Conservation (phyloP, 345 rosid genomes). For the Orychophragmus violaceus region DNA sequence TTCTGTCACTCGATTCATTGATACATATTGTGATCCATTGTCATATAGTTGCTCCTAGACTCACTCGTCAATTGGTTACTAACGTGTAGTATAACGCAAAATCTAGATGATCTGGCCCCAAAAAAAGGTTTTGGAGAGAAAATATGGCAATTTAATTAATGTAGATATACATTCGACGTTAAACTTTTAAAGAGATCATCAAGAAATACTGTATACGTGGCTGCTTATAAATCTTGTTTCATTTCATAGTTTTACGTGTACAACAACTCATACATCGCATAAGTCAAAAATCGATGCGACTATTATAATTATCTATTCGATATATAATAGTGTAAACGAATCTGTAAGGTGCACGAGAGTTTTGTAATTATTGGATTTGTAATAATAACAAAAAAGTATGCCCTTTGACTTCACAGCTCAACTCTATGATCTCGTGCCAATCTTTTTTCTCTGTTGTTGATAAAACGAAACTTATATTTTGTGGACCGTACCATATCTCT, state of each 20-base stretch:
- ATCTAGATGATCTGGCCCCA: too few species aligned
- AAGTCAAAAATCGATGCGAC: slow-evolving; percentile 9
- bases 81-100: too few species aligned
- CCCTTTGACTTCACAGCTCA: slow-evolving; percentile 32
- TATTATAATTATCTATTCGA: background rate
- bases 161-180: background rate
- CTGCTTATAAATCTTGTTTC: background rate
- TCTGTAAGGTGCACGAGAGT: slow-evolving; percentile 27
- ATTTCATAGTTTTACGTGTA: background rate
- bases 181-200: background rate
- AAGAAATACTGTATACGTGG: background rate
- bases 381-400: slow-evolving; percentile 12
- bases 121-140: too few species aligned
- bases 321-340: slow-evolving; percentile 8
- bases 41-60: too few species aligned
- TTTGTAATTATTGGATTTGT: slow-evolving; percentile 27
- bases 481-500: slow-evolving; percentile 29
- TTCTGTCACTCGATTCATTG: too few species aligned
- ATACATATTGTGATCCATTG: too few species aligned
- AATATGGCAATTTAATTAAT: too few species aligned
- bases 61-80: too few species aligned
- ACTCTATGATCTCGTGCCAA: slow-evolving; percentile 26
- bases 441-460: background rate
- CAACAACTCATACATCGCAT: slow-evolving; percentile 3
- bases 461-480: slow-evolving; percentile 2